Conservation (phyloP, 177 flowering plant species). For the Telopea speciosissima region DNA sequence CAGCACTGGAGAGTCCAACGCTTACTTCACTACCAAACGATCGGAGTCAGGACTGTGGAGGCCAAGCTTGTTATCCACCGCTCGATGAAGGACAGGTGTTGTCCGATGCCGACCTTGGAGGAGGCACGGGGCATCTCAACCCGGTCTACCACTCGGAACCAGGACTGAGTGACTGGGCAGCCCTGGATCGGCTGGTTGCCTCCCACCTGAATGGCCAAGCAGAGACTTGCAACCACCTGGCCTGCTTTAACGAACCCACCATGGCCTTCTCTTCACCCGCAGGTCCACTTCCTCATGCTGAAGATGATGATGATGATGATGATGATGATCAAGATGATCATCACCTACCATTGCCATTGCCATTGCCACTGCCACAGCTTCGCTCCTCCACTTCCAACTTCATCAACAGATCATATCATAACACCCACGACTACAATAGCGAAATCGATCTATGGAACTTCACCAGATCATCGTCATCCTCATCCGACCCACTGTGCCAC, state of each 20-base stretch:
- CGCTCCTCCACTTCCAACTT: slow-evolving; percentile 17
- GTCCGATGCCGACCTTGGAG: slow-evolving; percentile 14
- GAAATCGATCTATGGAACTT: slow-evolving; percentile 64
- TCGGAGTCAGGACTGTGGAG: slow-evolving; percentile 8
- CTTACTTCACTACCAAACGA: slow-evolving; percentile 16
- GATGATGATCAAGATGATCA: slow-evolving; percentile 25
- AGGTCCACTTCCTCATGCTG: too few species aligned
- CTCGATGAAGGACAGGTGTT: slow-evolving; percentile 19
- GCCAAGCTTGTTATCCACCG: slow-evolving; percentile 22
- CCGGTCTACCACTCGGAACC: slow-evolving; percentile 6
- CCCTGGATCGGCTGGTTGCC: slow-evolving; percentile 69
- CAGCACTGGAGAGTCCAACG: slow-evolving; percentile 53
- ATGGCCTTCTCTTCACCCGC: slow-evolving; percentile 22
- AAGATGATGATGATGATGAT: slow-evolving; percentile 24
- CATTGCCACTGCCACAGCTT: not conserved
- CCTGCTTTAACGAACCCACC: slow-evolving; percentile 29
- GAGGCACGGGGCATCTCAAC: not conserved
- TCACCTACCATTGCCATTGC: slow-evolving; percentile 11
- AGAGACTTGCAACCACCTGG: slow-evolving; percentile 30
- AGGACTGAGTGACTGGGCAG: slow-evolving; percentile 46
- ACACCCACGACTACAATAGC: slow-evolving; percentile 23
- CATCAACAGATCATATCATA: slow-evolving; percentile 17
- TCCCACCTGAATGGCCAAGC: slow-evolving; percentile 61
- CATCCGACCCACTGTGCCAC: slow-evolving; percentile 54
- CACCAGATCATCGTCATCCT: slow-evolving; percentile 43